A percentile compares a stretch with the other conserved stretches of the same genome.
Evolutionary conservation across 108 stramenopile species (phyloP).

Genomic region (Pseudonitzschia delicatissima): DNA sequence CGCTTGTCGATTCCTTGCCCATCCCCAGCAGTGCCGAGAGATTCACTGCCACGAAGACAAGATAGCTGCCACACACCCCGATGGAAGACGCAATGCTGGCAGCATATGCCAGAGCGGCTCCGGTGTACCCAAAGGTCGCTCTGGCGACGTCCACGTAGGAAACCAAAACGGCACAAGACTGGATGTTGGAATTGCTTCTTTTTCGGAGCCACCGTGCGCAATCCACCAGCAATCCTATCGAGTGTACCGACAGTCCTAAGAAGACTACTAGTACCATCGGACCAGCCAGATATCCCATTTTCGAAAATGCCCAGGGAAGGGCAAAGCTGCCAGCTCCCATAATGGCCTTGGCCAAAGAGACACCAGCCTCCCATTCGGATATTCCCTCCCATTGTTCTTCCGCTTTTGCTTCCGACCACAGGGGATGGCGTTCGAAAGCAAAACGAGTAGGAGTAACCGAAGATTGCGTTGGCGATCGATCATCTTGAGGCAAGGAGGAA

Average conservation of each 20-base stretch:
- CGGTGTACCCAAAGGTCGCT: slow-evolving; percentile 23
- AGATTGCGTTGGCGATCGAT: too few relatives aligned
- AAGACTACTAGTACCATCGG: slow-evolving; percentile 15
- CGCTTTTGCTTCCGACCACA: too few relatives aligned
- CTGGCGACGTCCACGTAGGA: slow-evolving; percentile 36
- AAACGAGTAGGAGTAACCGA: too few relatives aligned
- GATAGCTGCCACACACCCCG: slow-evolving; percentile 37
- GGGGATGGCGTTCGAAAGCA: too few relatives aligned
- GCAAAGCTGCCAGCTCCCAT: slow-evolving; percentile 41
- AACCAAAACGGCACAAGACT: too few relatives aligned
- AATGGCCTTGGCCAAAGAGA: slow-evolving; percentile 34
- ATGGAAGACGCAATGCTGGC: slow-evolving; percentile 29
- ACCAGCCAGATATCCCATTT: slow-evolving; percentile 30
- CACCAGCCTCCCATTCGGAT: slow-evolving; percentile 29
- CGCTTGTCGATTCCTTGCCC: neutral
- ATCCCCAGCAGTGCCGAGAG: slow-evolving; percentile 9
- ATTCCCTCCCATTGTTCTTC: slow-evolving; percentile 6
- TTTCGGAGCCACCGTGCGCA: slow-evolving; percentile 1
- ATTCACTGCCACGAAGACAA: slow-evolving; percentile 35
- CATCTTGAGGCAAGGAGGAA: too few relatives aligned
- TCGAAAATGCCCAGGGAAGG: slow-evolving; percentile 30
- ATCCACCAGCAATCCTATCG: slow-evolving; percentile 14
- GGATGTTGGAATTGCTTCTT: neutral
- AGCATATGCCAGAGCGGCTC: slow-evolving; percentile 16
- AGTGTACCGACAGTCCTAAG: slow-evolving; percentile 21